Percentiles rank a stretch among this genome's conserved stretches.
Conservation (phyloP, 257 asterid genomes). For the Jacaranda copaia region DNA sequence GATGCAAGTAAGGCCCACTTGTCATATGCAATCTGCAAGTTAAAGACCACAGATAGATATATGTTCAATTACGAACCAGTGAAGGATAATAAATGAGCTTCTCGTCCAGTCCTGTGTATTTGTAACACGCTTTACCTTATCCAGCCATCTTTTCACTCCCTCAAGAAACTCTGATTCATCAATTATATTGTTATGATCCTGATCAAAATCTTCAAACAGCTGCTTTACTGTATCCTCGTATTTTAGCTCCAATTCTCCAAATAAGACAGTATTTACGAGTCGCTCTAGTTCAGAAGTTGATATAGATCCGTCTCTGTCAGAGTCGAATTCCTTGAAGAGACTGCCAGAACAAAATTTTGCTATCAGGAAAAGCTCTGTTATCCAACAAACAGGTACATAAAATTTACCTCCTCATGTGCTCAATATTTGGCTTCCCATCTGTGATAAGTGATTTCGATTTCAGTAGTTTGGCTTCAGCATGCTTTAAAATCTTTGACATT, state of each 20-base stretch:
- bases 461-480: slow-evolving; percentile 49
- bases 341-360: slow-evolving; percentile 36
- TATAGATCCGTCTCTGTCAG: slow-evolving; percentile 37
- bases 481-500: slow-evolving; percentile 54
- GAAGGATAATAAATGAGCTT: slow-evolving; percentile 34
- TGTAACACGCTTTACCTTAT: slow-evolving; percentile 46
- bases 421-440: slow-evolving; percentile 60
- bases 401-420: slow-evolving; percentile 47
- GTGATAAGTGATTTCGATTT: slow-evolving; percentile 48
- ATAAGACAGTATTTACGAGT: slow-evolving; percentile 45
- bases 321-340: slow-evolving; percentile 50
- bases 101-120: slow-evolving; percentile 33
- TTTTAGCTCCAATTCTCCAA: slow-evolving; percentile 46
- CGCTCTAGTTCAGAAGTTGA: slow-evolving; percentile 51
- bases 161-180: slow-evolving; percentile 51
- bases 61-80: slow-evolving; percentile 33
- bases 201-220: slow-evolving; percentile 52
- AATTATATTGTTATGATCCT: slow-evolving; percentile 36
- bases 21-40: slow-evolving; percentile 43
- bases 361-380: background rate
- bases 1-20: slow-evolving; percentile 40
- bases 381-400: background rate
- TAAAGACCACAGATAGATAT: no score
- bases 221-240: slow-evolving; percentile 41
- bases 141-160: slow-evolving; percentile 49